Evolutionary conservation across 768 basidiomycete species (phyloP).

Genomic region (Boletus insuetus): DNA sequence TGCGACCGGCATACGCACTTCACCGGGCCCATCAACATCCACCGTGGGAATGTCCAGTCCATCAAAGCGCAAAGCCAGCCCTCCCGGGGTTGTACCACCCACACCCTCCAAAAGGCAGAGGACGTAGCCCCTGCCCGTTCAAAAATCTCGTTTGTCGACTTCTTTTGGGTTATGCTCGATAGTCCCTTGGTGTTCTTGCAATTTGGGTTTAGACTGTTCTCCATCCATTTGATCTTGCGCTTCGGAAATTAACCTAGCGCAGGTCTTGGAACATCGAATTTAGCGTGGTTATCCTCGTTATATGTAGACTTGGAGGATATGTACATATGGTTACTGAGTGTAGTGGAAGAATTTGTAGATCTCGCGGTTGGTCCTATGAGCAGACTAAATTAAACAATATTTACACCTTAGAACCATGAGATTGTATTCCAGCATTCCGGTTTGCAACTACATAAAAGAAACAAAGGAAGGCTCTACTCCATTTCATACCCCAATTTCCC

Average conservation of each 20-base stretch:
- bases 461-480: conserved; percentile 1
- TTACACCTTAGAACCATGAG: neutral
- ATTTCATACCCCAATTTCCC: conserved; percentile 4
- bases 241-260: neutral
- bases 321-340: neutral
- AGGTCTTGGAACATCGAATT: neutral
- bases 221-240: neutral
- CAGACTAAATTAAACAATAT: too few relatives aligned
- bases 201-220: neutral
- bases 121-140: neutral
- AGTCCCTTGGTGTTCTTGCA: neutral
- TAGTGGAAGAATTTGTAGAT: neutral
- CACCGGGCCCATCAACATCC: neutral
- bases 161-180: neutral
- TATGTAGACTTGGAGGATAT: neutral
- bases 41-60: neutral
- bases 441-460: conserved; percentile 6
- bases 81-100: neutral
- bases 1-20: neutral
- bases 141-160: neutral
- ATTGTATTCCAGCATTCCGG: conserved; percentile 9
- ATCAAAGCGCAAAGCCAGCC: conserved; percentile 23
- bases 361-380: neutral
- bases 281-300: neutral
- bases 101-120: conserved; percentile 24